phyloP scores from a whole-genome alignment of 2,329 filamentous ascomycete genomes.

The Aureobasidium uvarum region DNA sequence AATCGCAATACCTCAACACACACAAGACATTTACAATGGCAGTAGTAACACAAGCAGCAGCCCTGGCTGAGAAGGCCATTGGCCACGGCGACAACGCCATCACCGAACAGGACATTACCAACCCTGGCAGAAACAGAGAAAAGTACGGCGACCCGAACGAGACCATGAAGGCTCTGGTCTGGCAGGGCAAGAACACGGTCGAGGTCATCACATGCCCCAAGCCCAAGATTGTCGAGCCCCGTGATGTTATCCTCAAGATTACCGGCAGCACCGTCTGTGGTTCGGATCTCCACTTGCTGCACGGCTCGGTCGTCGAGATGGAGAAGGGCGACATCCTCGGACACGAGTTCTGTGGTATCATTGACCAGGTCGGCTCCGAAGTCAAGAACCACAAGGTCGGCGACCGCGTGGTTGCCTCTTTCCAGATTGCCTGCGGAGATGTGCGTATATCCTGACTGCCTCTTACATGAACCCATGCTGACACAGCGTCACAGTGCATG shows the following conservation, averaged over 20 bases:
- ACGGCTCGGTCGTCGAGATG: constrained; percentile 50
- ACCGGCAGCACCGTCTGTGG: constrained; percentile 65
- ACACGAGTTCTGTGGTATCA: constrained; percentile 54
- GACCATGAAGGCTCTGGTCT: constrained; percentile 76
- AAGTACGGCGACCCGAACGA: constrained; percentile 55
- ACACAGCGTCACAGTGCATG: constrained; percentile 53
- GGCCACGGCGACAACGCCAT: constrained; percentile 66
- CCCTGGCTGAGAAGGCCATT: constrained; percentile 62
- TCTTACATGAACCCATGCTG: neutral
- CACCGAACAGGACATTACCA: constrained; percentile 66
- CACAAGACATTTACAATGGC: constrained; percentile 34
- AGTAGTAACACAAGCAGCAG: constrained; percentile 63
- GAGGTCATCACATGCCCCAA: constrained; percentile 66
- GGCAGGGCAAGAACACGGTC: constrained; percentile 80
- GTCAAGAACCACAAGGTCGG: constrained; percentile 47
- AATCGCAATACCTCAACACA: neutral
- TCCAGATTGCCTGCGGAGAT: constrained; percentile 70
- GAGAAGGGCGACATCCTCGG: constrained; percentile 54
- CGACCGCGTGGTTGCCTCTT: constrained; percentile 73
- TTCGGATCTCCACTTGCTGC: constrained; percentile 59
- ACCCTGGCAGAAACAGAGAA: constrained; percentile 54
- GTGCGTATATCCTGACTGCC: neutral
- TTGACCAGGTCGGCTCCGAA: constrained; percentile 47
- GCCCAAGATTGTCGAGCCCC: constrained; percentile 68
- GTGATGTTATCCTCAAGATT: constrained; percentile 77